Base-by-base conservation (phyloP, 805 yeast species). In the Starmerella gropengiesseri region DNA sequence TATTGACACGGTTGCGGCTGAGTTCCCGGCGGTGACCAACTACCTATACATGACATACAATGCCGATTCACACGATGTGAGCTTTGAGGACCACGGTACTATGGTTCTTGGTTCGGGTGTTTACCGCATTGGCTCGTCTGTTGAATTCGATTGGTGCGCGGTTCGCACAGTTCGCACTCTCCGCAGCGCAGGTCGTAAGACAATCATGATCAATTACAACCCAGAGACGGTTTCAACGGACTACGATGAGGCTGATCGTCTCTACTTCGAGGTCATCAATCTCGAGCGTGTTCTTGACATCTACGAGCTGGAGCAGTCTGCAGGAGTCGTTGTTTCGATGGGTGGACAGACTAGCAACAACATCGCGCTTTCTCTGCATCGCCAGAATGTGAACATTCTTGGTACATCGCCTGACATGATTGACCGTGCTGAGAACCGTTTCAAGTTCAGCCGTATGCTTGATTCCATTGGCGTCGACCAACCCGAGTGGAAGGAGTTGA, bases 211-310 rank as follows among this genome's bases (percentile, higher is more conserved):
- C 59, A 89, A 89, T 70, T 89, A 91, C 69, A 89, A 89, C 68
- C 98, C 98, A 31, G 98, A 89, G 68, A 89, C 98, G 27, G 98
- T 89, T 17, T 82, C 94, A n/a, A 89, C 98, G 41, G 98, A 89
- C 67, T 89, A 84, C 61, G 98, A 89, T 64, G 98, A 89, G 67
- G 96, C 94, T 45, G 98, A 89, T 63, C 75, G 97, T 63, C 74
- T 89, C 54, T 89, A 91, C 68, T 89, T 89, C 59, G 98, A 89
- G 71, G 87, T 91, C 34, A 83, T 89, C 64, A 85, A 85, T 64
- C 69, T 87, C 57, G 98, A 89, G 70, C 75, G 96, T 62, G 89
- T 89, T 23, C 70, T 89, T 58, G 98, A 89, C 68, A 86, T 89
- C 55, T 91, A 89, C 61, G 95, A 89, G 62, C 67, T 85, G 45